phyloP scores from a whole-genome alignment of 176 grass and related monocot genomes.

The Otatea glauca region DNA sequence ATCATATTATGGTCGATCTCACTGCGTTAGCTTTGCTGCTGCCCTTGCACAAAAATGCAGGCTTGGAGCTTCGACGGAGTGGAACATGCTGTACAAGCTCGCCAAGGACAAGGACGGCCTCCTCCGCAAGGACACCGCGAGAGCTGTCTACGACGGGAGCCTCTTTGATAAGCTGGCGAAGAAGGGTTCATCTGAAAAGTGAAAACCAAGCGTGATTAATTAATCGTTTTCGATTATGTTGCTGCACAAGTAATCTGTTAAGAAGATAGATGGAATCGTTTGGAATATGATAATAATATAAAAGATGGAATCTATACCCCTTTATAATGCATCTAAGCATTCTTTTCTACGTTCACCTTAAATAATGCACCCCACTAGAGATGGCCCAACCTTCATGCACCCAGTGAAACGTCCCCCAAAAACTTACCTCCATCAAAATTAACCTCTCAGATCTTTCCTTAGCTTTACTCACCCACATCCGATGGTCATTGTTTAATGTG shows the following conservation, averaged over 20 bases:
- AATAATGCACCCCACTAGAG: too few relatives aligned
- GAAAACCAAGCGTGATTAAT: not conserved
- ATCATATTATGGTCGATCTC: not conserved
- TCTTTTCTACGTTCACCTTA: too few relatives aligned
- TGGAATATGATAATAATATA: too few relatives aligned
- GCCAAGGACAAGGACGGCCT: slow-evolving; percentile 71
- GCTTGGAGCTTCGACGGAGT: slow-evolving; percentile 57
- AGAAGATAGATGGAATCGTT: too few relatives aligned
- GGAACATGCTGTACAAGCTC: slow-evolving; percentile 50
- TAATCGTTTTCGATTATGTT: not conserved
- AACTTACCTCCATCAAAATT: too few relatives aligned
- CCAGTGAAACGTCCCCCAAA: too few relatives aligned
- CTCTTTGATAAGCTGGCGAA: slow-evolving; percentile 59
- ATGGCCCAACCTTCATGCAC: too few relatives aligned
- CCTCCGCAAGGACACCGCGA: slow-evolving; percentile 53
- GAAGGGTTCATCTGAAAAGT: not conserved
- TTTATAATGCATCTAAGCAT: too few relatives aligned
- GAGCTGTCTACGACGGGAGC: slow-evolving; percentile 64
- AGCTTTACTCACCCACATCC: too few relatives aligned
- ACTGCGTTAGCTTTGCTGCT: not conserved
- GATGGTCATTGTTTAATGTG: too few relatives aligned
- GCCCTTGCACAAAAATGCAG: slow-evolving; percentile 24
- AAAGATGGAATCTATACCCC: too few relatives aligned
- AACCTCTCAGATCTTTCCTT: too few relatives aligned
- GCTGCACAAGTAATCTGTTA: not conserved